phyloP scores from a whole-genome alignment of 352 stramenopile species.

The Paralagenidium karlingii region DNA sequence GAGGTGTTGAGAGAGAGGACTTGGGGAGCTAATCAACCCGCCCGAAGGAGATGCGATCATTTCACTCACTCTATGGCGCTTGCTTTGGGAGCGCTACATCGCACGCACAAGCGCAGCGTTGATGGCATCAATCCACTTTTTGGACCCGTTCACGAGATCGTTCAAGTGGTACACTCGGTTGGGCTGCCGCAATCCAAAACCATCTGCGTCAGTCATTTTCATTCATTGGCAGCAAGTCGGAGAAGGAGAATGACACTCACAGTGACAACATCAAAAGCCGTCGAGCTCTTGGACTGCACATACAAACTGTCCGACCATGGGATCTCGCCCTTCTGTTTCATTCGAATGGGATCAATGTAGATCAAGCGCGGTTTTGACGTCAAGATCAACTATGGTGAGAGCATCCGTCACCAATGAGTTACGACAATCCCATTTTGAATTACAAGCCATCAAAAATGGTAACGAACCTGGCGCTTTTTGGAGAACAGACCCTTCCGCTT shows the following conservation, averaged over 20 bases:
- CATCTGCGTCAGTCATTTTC: not conserved
- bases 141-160: constrained; percentile 79
- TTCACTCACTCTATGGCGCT: too few species aligned
- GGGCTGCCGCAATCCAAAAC: constrained; percentile 22
- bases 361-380: constrained; percentile 79
- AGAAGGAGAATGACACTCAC: constrained; percentile 10
- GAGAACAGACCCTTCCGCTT: constrained; percentile 83
- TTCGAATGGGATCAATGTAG: constrained; percentile 85
- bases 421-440: not conserved
- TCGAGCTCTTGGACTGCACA: constrained; percentile 74
- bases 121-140: constrained; percentile 85
- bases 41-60: too few species aligned
- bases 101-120: constrained; percentile 65
- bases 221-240: not conserved
- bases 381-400: constrained; percentile 40
- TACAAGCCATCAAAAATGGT: not conserved
- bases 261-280: constrained; percentile 79
- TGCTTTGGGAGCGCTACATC: constrained; percentile 33
- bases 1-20: too few species aligned
- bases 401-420: not conserved
- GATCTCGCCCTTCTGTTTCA: constrained; percentile 84
- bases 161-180: constrained; percentile 83
- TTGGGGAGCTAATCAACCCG: too few species aligned
- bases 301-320: constrained; percentile 79
- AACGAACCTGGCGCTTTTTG: constrained; percentile 63